These are phyloP conservation scores for Apiospora hydei DNA, from an alignment of 2,329 filamentous ascomycete genomes.

Conservation along the genomic window DNA sequence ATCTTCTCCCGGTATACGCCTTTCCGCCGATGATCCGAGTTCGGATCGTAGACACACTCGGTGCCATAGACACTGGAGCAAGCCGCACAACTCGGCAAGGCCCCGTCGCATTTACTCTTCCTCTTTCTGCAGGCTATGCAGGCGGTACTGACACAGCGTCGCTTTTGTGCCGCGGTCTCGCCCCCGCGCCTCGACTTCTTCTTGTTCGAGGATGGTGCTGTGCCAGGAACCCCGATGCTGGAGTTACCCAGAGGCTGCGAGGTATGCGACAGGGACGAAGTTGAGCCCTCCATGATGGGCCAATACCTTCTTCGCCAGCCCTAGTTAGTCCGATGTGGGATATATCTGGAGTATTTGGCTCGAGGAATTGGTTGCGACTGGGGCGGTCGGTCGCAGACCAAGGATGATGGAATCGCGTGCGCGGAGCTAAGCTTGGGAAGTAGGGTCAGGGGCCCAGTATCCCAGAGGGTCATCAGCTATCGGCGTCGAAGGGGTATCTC, in stretches of 20 bases:
- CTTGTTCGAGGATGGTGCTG: conserved; percentile 39
- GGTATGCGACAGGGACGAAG: background rate
- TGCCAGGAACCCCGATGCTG: background rate
- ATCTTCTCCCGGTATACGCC: conserved; percentile 96
- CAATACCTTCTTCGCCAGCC: background rate
- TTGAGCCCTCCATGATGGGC: conserved; percentile 10
- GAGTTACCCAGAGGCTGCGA: conserved; percentile 10
- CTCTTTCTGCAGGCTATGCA: conserved; percentile 81
- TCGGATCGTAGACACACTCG: conserved; percentile 93
- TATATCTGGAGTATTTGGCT: background rate
- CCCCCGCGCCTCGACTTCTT: conserved; percentile 60
- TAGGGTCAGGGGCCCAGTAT: background rate
- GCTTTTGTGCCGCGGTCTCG: conserved; percentile 63
- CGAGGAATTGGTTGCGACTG: background rate
- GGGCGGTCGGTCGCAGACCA: background rate
- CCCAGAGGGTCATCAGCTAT: background rate
- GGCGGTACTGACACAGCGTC: conserved; percentile 83
- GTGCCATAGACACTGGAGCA: conserved; percentile 93
- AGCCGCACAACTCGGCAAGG: conserved; percentile 90
- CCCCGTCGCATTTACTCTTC: conserved; percentile 92
- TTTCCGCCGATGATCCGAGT: conserved; percentile 94
- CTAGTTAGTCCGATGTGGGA: background rate
- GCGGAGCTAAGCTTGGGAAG: background rate
- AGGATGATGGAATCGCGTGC: background rate
- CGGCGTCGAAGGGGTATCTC: background rate